phyloP scores from a whole-genome alignment of 768 basidiomycete species.

The Filobasidium floriforme region DNA sequence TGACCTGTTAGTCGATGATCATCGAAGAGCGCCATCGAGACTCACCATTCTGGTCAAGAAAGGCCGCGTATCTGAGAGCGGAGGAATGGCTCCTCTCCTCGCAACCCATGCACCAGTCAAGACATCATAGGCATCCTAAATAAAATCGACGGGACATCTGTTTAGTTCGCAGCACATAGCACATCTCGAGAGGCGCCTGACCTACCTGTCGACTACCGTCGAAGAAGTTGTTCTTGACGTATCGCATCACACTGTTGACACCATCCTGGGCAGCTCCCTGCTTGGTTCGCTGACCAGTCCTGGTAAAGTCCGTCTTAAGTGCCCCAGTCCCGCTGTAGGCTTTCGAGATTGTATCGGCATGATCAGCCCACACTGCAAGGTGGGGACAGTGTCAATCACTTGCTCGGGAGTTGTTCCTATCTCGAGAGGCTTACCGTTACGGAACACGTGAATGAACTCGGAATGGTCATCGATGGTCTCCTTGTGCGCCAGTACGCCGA shows the following conservation, averaged over 20 bases:
- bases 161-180: conserved; percentile 6
- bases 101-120: conserved; percentile 86
- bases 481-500: conserved; percentile 63
- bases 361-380: conserved; percentile 85
- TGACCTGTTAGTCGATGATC: background rate
- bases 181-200: background rate
- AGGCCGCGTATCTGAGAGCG: conserved; percentile 73
- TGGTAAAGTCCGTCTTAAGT: conserved; percentile 90
- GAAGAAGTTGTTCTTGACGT: conserved; percentile 92
- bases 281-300: conserved; percentile 79
- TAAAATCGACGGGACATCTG: no score
- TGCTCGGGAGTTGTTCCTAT: background rate
- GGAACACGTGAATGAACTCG: conserved; percentile 69
- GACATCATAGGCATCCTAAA: conserved; percentile 88
- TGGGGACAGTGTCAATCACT: background rate
- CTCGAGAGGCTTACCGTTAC: conserved; percentile 61
- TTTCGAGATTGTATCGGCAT: conserved; percentile 78
- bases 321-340: conserved; percentile 95
- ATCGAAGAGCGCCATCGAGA: background rate
- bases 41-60: conserved; percentile 68
- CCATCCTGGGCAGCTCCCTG: conserved; percentile 78
- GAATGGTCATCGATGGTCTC: conserved; percentile 76
- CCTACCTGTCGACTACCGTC: conserved; percentile 82
- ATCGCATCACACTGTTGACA: conserved; percentile 71
- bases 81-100: conserved; percentile 61